Evolutionary conservation across 805 yeast species (phyloP), one percentile per base, ranked within the genome.

Genomic region (Metschnikowia henanensis): DNA sequence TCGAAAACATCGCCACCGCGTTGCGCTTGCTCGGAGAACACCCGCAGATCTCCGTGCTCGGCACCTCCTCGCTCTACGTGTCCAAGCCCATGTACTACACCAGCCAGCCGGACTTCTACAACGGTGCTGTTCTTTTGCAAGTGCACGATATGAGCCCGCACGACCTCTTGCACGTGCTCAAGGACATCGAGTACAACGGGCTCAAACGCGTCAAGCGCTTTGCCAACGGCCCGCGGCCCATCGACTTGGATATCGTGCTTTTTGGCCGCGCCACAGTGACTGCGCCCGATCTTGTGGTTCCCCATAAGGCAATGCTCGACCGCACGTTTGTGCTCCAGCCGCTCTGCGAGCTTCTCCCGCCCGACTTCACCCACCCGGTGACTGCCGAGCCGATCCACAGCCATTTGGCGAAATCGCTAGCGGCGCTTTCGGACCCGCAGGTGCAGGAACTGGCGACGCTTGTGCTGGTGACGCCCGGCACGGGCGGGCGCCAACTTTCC

Each of bases 281-380:
- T 59, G 68, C 76, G 0, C 68, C 75, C 0, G 74, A 79, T 29
- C 74, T 94, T 54, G 77, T 76, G 21, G 73, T 94, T 10, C 99
- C 99, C 0, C 99, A 94, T 63, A 79, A 82, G 31, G 75, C 88
- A 35, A 85, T 94, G 90, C 72, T 89, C 41, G 96, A 90, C 53
- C 75, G 99, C 45, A 79, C 90, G 3, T 94, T 94, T 72, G 99
- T 94, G 5, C 64, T 94, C 35, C 83, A 83, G 45, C 99, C 99
- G 1, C 70, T 94, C 30, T 82, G 89, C 59, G 98, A 94, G 60
- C 67, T 94, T 30, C 60, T 88, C 3, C 75, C 84, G 1, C 84
- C 90, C 0, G 79, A 75, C 41, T 68, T 61, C 30, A 59, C 80
- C 5, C 97, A 92, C 61, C 98, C 97, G 1, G 81, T 91, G 6